These are phyloP conservation scores for Pulveroboletus sp. DNA, from an alignment of 768 basidiomycete species.

Conservation along the genomic window DNA sequence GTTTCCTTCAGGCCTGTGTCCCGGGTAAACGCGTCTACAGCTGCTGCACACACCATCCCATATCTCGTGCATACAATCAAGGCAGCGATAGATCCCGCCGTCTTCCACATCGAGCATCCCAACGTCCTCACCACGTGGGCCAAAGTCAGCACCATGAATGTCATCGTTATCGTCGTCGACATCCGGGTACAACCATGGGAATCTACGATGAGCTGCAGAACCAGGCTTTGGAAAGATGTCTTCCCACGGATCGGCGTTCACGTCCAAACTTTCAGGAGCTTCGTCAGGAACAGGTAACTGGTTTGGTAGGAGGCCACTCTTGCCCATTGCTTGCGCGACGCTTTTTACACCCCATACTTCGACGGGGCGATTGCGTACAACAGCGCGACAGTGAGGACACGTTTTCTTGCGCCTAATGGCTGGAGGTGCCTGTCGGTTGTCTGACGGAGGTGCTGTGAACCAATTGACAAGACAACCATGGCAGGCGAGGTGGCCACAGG, in stretches of 20 bases:
- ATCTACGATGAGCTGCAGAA: conserved; percentile 1
- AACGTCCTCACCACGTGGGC: conserved; percentile 36
- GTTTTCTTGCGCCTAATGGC: conserved; percentile 37
- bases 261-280: conserved; percentile 21
- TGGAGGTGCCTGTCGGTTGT: conserved; percentile 23
- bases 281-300: conserved; percentile 27
- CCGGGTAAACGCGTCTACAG: conserved; percentile 59
- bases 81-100: conserved; percentile 71
- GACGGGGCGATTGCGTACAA: conserved; percentile 43
- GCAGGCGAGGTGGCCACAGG: conserved; percentile 74
- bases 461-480: conserved; percentile 69
- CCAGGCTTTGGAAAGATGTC: conserved; percentile 47
- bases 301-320: conserved; percentile 46
- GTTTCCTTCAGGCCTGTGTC: conserved; percentile 36
- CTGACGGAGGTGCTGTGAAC: conserved; percentile 53
- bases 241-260: conserved; percentile 57
- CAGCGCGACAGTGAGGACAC: conserved; percentile 43
- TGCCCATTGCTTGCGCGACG: conserved; percentile 43
- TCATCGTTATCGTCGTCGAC: conserved; percentile 17
- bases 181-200: conserved; percentile 26
- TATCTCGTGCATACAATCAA: conserved; percentile 77
- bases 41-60: conserved; percentile 60
- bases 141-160: conserved; percentile 11
- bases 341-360: conserved; percentile 48
- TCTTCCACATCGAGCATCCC: conserved; percentile 74